Evolutionary conservation across 306 rosid genomes (phyloP).

Genomic region (Canavalia gladiata): DNA sequence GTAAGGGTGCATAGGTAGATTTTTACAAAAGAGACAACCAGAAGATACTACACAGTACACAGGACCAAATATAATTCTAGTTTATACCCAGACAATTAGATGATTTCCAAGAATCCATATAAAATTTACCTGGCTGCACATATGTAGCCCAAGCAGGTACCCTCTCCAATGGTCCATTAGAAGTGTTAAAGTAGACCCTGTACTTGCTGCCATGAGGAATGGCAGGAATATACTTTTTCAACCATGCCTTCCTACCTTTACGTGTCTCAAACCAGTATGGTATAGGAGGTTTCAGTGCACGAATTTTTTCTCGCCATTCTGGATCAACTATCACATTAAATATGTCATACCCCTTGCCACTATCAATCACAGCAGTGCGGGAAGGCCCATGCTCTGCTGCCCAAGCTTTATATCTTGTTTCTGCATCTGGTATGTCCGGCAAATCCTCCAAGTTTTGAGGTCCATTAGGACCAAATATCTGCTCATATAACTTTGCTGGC

Average conservation of each 20-base stretch:
- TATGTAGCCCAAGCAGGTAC: constrained; percentile 99
- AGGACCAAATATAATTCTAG: constrained; percentile 19
- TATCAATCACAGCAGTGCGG: constrained; percentile 77
- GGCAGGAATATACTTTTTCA: constrained; percentile 80
- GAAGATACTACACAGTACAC: background rate
- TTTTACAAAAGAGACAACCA: constrained; percentile 20
- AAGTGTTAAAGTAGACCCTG: constrained; percentile 95
- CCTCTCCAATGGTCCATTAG: constrained; percentile 88
- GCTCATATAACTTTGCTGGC: constrained; percentile 89
- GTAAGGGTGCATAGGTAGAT: constrained; percentile 1
- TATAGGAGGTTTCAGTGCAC: constrained; percentile 78
- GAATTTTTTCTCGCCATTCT: constrained; percentile 65
- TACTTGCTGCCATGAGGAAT: constrained; percentile 97
- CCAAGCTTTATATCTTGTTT: constrained; percentile 90
- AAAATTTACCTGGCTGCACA: constrained; percentile 85
- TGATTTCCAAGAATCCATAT: constrained; percentile 36
- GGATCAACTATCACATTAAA: constrained; percentile 78
- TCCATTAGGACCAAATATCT: constrained; percentile 96
- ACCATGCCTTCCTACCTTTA: constrained; percentile 96
- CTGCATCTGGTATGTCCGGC: constrained; percentile 86
- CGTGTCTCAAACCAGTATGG: constrained; percentile 93
- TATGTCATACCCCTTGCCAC: constrained; percentile 85
- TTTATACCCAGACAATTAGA: constrained; percentile 32
- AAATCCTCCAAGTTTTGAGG: constrained; percentile 89
- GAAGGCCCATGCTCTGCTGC: constrained; percentile 75